Evolutionary conservation across 495 filamentous ascomycete genomes (phyloP).

Genomic region (Penicillium mononematosum): DNA sequence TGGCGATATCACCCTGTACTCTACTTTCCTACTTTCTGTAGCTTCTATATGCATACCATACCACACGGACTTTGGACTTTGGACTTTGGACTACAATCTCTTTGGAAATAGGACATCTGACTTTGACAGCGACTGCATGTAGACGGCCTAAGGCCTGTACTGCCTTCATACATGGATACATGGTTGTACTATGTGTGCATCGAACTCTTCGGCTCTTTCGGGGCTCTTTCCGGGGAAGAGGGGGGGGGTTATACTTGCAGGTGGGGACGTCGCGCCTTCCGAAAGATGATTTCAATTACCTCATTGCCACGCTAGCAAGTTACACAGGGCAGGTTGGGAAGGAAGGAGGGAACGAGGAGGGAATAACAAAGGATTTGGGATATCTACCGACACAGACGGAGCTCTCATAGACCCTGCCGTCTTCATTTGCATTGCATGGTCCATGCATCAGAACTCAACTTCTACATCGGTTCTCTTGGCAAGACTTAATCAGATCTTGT

Average conservation of each 20-base stretch:
- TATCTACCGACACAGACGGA: no score
- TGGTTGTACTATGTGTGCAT: no score
- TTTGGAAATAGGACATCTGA: not conserved
- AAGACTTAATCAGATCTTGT: no score
- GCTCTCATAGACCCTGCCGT: no score
- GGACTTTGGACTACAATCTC: not conserved
- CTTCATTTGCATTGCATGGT: no score
- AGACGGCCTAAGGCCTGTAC: no score
- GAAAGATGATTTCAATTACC: not conserved
- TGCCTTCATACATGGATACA: no score
- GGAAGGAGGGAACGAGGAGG: not conserved
- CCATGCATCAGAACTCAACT: no score
- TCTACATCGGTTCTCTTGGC: no score
- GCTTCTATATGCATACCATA: slow-evolving; percentile 9
- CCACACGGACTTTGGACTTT: not conserved
- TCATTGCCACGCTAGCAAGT: not conserved
- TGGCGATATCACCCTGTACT: slow-evolving; percentile 41
- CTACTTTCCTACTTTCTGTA: slow-evolving; percentile 12
- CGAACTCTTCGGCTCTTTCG: no score
- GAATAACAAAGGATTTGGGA: no score
- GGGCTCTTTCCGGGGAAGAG: no score
- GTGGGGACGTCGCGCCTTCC: not conserved
- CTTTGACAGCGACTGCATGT: not conserved
- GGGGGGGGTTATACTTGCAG: not conserved
- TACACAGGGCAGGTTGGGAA: not conserved